Percentiles rank a stretch among this genome's conserved stretches.
phyloP scores from a whole-genome alignment of 176 grass and related monocot species.

The Secale cereale region DNA sequence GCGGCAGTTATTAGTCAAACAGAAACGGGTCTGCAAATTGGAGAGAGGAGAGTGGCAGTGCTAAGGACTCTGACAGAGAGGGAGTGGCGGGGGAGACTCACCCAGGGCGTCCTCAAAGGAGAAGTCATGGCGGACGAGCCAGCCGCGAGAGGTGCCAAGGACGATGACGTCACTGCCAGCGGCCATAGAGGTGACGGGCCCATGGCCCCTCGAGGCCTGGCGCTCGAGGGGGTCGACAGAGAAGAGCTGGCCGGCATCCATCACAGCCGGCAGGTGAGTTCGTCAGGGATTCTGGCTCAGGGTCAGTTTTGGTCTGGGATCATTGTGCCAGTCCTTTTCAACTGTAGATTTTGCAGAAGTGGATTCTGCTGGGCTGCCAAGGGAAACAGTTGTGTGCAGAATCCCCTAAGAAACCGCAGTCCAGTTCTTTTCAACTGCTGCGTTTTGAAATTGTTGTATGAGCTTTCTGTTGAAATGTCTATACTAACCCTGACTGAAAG shows the following conservation, averaged over 20 bases:
- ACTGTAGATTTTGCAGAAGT: neutral
- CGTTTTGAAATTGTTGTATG: neutral
- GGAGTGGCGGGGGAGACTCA: neutral
- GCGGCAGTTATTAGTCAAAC: neutral
- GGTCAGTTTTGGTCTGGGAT: neutral
- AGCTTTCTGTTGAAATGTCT: neutral
- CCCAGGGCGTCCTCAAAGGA: slow-evolving; percentile 62
- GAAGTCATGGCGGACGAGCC: slow-evolving; percentile 93
- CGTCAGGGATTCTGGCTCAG: neutral
- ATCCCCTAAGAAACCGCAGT: neutral
- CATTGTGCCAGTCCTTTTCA: neutral
- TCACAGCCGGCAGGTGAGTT: neutral
- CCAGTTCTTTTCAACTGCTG: too few species aligned
- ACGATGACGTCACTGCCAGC: slow-evolving; percentile 93
- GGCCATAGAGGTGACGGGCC: slow-evolving; percentile 79
- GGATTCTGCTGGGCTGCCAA: neutral
- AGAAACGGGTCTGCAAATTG: neutral
- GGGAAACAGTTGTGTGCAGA: neutral
- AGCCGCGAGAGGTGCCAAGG: slow-evolving; percentile 85
- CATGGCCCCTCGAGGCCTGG: slow-evolving; percentile 75
- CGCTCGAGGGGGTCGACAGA: slow-evolving; percentile 81
- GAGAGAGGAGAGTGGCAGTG: too few species aligned
- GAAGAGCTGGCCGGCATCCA: slow-evolving; percentile 60
- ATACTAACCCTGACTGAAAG: neutral
- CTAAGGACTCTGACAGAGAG: too few species aligned